Percentiles rank a stretch among this genome's conserved stretches.
Conservation (phyloP, 116 monocot species). For the Cymodocea nodosa region DNA sequence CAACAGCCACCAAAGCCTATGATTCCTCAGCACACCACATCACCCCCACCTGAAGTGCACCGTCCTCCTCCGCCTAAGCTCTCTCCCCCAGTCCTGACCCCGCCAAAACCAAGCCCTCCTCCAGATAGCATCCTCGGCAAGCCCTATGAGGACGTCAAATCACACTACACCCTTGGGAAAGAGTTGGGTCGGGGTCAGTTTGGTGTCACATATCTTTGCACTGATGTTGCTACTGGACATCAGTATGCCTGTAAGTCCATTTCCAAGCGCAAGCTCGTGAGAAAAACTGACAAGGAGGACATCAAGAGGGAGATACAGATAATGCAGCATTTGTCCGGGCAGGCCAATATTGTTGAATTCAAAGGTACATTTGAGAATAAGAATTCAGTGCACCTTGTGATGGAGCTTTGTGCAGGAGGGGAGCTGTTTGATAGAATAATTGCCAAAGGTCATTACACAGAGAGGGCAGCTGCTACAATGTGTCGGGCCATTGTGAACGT, state of each 20-base stretch:
- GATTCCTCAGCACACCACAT: neutral
- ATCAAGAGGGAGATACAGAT: constrained; percentile 39
- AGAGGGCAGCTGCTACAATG: constrained; percentile 30
- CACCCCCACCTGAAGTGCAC: neutral
- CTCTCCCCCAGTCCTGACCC: neutral
- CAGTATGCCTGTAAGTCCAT: constrained; percentile 52
- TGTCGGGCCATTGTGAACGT: constrained; percentile 34
- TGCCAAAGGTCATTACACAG: constrained; percentile 43
- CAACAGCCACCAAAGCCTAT: constrained; percentile 4
- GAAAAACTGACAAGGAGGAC: constrained; percentile 30
- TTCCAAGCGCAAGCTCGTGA: constrained; percentile 41
- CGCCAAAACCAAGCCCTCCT: neutral
- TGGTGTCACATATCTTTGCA: constrained; percentile 47
- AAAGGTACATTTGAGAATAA: constrained; percentile 46
- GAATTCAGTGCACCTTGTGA: constrained; percentile 37
- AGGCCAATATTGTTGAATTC: constrained; percentile 50
- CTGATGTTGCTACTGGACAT: constrained; percentile 20
- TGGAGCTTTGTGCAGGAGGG: constrained; percentile 57
- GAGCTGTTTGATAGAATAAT: constrained; percentile 52
- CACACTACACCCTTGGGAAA: constrained; percentile 30
- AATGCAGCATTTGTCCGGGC: constrained; percentile 50
- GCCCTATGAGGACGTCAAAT: constrained; percentile 29
- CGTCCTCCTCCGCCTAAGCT: constrained; percentile 7
- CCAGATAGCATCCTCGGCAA: constrained; percentile 28
- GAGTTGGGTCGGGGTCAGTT: constrained; percentile 53